phyloP scores from a whole-genome alignment of 805 yeast species.

The Debaryomyces prosopidis region DNA sequence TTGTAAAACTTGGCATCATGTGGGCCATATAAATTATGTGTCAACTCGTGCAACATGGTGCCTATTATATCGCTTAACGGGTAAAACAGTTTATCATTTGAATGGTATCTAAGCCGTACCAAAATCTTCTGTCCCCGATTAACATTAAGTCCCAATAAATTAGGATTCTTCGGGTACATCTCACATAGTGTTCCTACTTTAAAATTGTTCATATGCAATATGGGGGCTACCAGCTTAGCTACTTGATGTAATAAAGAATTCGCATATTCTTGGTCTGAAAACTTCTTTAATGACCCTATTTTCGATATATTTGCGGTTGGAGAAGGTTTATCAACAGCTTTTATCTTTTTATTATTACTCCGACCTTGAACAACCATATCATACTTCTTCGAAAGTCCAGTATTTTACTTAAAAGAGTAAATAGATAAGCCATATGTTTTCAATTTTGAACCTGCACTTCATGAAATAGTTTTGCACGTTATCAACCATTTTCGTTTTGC shows the following conservation, averaged over 20 bases:
- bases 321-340: constrained; percentile 23
- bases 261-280: constrained; percentile 39
- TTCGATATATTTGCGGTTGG: constrained; percentile 36
- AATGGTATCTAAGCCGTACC: constrained; percentile 64
- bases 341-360: not conserved
- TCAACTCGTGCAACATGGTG: constrained; percentile 84
- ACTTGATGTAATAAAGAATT: constrained; percentile 61
- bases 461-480: not conserved
- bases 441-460: not conserved
- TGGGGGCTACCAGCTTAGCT: constrained; percentile 71
- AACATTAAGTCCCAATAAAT: constrained; percentile 78
- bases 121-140: constrained; percentile 74
- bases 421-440: not conserved
- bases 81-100: constrained; percentile 53
- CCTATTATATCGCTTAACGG: constrained; percentile 70
- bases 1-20: constrained; percentile 74
- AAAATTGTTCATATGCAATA: constrained; percentile 68
- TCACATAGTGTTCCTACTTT: constrained; percentile 72
- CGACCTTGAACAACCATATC: constrained; percentile 12
- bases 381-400: not conserved
- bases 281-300: constrained; percentile 39
- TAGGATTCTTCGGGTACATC: constrained; percentile 70
- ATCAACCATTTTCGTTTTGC: too few relatives aligned
- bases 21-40: constrained; percentile 78
- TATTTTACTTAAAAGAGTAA: not conserved